Percentiles rank a stretch among this genome's conserved stretches.
phyloP scores from a whole-genome alignment of 1,139 yeast genomes.

The Torulaspora pretoriensis region DNA sequence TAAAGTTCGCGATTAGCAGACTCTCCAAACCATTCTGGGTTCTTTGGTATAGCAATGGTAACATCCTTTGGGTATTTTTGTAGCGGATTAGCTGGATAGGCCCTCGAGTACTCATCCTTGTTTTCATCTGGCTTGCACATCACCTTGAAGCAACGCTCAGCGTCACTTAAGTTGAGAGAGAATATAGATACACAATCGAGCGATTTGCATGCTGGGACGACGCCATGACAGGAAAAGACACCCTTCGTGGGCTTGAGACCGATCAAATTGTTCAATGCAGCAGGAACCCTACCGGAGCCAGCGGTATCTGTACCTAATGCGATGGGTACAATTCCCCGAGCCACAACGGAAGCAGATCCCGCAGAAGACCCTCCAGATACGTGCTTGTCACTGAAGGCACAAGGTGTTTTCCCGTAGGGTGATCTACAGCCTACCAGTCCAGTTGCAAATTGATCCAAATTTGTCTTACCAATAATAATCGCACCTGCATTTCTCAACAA shows the following conservation, averaged over 20 bases:
- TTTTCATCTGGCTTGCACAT: slow-evolving; percentile 68
- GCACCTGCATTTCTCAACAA: slow-evolving; percentile 81
- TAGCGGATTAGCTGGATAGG: slow-evolving; percentile 63
- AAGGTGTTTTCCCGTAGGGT: slow-evolving; percentile 85
- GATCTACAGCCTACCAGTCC: slow-evolving; percentile 94
- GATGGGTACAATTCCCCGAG: slow-evolving; percentile 81
- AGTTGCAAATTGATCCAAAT: slow-evolving; percentile 93
- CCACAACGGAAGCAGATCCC: slow-evolving; percentile 90
- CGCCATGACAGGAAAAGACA: slow-evolving; percentile 76
- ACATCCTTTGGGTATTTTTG: slow-evolving; percentile 57
- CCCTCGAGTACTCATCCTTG: slow-evolving; percentile 76
- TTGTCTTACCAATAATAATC: slow-evolving; percentile 85
- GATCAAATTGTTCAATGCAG: slow-evolving; percentile 84
- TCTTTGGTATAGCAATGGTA: slow-evolving; percentile 67
- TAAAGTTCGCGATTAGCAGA: slow-evolving; percentile 67
- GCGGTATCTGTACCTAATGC: slow-evolving; percentile 96
- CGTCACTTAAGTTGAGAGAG: slow-evolving; percentile 72
- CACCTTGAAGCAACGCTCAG: slow-evolving; percentile 67
- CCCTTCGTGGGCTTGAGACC: slow-evolving; percentile 94
- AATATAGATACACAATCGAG: slow-evolving; percentile 89
- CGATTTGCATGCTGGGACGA: slow-evolving; percentile 96
- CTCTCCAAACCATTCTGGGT: slow-evolving; percentile 77
- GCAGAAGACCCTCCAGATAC: slow-evolving; percentile 95
- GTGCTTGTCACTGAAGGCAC: slow-evolving; percentile 67
- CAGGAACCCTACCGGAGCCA: slow-evolving; percentile 98